These are phyloP conservation scores for Zelonia costaricensis DNA, from an alignment of 208 protist genomes.

Conservation along the genomic window DNA sequence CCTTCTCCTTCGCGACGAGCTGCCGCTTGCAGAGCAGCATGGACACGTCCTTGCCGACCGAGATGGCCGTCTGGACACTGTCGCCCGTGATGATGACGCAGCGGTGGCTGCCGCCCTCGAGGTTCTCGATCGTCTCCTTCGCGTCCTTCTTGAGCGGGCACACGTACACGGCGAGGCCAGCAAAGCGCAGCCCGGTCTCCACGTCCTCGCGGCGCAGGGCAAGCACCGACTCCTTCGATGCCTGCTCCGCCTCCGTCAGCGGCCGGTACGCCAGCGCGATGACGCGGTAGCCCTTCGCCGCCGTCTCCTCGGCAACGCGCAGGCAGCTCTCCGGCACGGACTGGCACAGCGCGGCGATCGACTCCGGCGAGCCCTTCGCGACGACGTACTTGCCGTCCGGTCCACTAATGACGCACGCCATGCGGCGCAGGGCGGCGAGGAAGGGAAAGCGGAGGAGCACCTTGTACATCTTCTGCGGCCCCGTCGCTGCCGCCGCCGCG, in stretches of 20 bases:
- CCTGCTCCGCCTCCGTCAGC: conserved; percentile 51
- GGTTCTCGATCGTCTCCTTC: conserved; percentile 73
- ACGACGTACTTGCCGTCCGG: conserved; percentile 78
- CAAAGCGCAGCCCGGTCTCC: conserved; percentile 94
- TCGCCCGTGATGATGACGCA: conserved; percentile 99
- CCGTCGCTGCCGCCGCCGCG: background rate
- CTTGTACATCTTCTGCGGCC: conserved; percentile 44
- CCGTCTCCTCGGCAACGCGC: conserved; percentile 71
- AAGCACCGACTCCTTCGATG: conserved; percentile 44
- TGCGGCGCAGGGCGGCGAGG: conserved; percentile 94
- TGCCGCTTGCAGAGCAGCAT: conserved; percentile 76
- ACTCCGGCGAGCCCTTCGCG: conserved; percentile 97
- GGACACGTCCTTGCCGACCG: conserved; percentile 93
- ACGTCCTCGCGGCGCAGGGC: conserved; percentile 76
- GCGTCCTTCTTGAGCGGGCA: conserved; percentile 96
- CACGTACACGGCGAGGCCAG: conserved; percentile 96
- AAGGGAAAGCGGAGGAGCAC: conserved; percentile 96
- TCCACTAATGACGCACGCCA: conserved; percentile 90
- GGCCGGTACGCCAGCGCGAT: conserved; percentile 95
- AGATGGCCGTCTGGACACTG: conserved; percentile 96
- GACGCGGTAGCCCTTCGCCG: conserved; percentile 94
- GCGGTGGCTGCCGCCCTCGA: conserved; percentile 82
- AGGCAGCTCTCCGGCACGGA: conserved; percentile 87
- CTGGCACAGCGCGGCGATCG: conserved; percentile 85
- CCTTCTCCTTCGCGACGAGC: conserved; percentile 47